phyloP scores from a whole-genome alignment of 2,329 filamentous ascomycete genomes.

The Dactylonectria estremocensis region DNA sequence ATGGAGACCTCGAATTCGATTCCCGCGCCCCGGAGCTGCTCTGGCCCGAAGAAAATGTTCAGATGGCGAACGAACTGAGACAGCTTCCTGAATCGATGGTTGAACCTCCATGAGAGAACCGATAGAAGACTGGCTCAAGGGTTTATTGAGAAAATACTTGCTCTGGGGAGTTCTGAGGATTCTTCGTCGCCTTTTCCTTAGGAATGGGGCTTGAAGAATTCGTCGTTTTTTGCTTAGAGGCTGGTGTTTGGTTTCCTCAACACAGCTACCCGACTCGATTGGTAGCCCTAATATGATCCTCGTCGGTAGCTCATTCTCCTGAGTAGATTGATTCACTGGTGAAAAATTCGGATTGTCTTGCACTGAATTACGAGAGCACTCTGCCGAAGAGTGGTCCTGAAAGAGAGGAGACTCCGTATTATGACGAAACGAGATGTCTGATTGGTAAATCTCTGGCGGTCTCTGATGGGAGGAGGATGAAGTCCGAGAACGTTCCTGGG shows the following conservation, averaged over 20 bases:
- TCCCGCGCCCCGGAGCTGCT: conserved; percentile 11
- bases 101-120: conserved; percentile 4
- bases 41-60: conserved; percentile 10
- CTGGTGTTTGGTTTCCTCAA: background rate
- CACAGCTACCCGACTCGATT: conserved; percentile 4
- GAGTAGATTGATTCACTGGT: conserved; percentile 2
- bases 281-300: conserved; percentile 4
- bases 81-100: conserved; percentile 5
- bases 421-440: conserved; percentile 5
- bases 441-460: conserved; percentile 4
- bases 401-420: conserved; percentile 3
- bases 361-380: conserved; percentile 5
- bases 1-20: conserved; percentile 9
- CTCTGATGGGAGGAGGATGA: conserved; percentile 4
- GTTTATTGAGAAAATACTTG: conserved; percentile 6
- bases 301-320: conserved; percentile 5
- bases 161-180: conserved; percentile 8
- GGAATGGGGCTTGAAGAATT: conserved; percentile 8
- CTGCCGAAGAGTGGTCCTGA: conserved; percentile 1
- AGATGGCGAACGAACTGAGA: conserved; percentile 27
- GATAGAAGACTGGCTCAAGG: conserved; percentile 2
- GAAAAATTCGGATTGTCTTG: conserved; percentile 7
- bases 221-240: conserved; percentile 6
- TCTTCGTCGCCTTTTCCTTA: conserved; percentile 6
- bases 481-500: background rate